A percentile compares a stretch with the other conserved stretches of the same genome.
Evolutionary conservation across 2,329 filamentous ascomycete genomes (phyloP).

Genomic region (Magnaporthales sp.): DNA sequence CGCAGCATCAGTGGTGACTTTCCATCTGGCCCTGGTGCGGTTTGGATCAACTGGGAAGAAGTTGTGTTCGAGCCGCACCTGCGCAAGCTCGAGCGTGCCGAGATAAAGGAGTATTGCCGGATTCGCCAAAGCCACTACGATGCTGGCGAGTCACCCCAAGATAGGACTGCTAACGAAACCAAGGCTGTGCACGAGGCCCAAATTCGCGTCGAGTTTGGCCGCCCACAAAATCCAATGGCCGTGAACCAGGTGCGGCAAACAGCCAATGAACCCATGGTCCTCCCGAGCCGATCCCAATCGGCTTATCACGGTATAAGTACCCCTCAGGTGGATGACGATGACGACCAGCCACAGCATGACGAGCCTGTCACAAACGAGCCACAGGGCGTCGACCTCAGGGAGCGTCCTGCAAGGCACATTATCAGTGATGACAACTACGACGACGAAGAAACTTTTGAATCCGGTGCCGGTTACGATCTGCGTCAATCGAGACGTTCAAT

Average conservation of each 20-base stretch:
- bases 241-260: background rate
- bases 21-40: conserved; percentile 46
- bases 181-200: conserved; percentile 43
- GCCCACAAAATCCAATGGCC: conserved; percentile 7
- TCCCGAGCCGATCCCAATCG: background rate
- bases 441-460: background rate
- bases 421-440: conserved; percentile 10
- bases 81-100: conserved; percentile 36
- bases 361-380: background rate
- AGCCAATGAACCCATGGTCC: background rate
- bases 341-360: conserved; percentile 6
- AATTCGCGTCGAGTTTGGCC: conserved; percentile 15
- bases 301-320: background rate
- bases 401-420: conserved; percentile 8
- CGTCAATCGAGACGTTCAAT: conserved; percentile 31
- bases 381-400: background rate
- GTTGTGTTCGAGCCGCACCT: conserved; percentile 50
- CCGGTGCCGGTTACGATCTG: conserved; percentile 26
- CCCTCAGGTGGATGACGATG: conserved; percentile 11
- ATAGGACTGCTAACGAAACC: conserved; percentile 40
- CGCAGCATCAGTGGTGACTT: conserved; percentile 51
- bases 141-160: conserved; percentile 37
- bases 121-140: conserved; percentile 52
- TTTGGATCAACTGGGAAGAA: conserved; percentile 57
- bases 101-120: conserved; percentile 56